Percentiles rank a stretch among this genome's conserved stretches.
These are phyloP conservation scores for Penicillium digitatum DNA, from an alignment of 2,329 filamentous ascomycete species.

Conservation along the genomic window DNA sequence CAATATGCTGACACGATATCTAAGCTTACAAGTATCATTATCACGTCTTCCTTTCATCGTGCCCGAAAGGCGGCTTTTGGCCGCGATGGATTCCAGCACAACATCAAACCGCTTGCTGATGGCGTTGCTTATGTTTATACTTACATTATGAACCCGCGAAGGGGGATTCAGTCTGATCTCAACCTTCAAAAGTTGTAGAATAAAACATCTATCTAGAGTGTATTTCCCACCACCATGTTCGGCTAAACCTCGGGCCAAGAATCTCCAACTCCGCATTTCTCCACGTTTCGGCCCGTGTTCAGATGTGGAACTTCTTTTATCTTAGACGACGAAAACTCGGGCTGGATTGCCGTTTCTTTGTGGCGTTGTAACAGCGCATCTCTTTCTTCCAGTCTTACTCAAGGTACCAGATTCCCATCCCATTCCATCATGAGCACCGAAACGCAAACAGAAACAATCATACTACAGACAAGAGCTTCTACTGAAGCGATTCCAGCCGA, in stretches of 20 bases:
- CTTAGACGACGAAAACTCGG: not conserved
- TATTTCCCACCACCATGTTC: not conserved
- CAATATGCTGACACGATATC: not conserved
- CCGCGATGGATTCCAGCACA: constrained; percentile 53
- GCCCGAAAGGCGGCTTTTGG: constrained; percentile 50
- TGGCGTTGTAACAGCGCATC: not conserved
- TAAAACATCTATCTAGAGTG: no score
- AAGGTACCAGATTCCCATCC: not conserved
- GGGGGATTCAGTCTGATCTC: constrained; percentile 46
- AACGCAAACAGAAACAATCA: constrained; percentile 12
- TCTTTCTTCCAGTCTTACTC: no score
- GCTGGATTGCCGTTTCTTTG: not conserved
- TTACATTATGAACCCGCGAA: constrained; percentile 49
- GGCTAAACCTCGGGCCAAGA: not conserved
- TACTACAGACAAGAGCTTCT: constrained; percentile 3
- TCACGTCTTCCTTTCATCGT: constrained; percentile 51
- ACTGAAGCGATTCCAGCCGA: not conserved
- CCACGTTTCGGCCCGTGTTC: not conserved
- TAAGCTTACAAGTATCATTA: not conserved
- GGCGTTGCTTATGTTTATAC: constrained; percentile 44
- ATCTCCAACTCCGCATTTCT: not conserved
- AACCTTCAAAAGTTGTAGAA: no score
- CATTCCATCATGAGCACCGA: constrained; percentile 9
- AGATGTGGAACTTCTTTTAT: not conserved
- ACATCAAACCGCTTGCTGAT: constrained; percentile 46